These are phyloP conservation scores for Castanea sativa DNA, from an alignment of 306 rosid genomes.

Conservation along the genomic window DNA sequence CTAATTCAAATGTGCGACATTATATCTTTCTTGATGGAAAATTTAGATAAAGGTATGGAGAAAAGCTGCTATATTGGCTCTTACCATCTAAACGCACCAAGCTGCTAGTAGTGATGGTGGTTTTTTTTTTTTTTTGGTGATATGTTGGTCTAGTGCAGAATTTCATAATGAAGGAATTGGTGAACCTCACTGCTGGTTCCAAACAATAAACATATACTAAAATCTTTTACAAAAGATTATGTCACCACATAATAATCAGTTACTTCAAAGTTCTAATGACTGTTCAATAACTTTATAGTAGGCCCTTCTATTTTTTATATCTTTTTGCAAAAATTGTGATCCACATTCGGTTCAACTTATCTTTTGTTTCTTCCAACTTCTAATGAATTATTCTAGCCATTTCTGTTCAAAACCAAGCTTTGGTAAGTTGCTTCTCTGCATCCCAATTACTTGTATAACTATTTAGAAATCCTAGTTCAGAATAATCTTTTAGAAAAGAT, in stretches of 20 bases:
- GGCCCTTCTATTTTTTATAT: neutral
- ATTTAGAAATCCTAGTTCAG: neutral
- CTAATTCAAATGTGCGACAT: neutral
- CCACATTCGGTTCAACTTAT: neutral
- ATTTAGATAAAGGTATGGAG: neutral
- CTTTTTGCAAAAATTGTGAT: neutral
- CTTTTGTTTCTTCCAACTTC: neutral
- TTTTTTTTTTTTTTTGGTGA: neutral
- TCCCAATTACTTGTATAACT: neutral
- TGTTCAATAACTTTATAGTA: neutral
- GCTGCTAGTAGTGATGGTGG: neutral
- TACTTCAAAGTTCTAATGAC: neutral
- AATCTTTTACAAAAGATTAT: neutral
- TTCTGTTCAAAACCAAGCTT: neutral
- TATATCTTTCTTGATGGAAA: neutral
- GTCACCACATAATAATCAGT: neutral
- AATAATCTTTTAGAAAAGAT: neutral
- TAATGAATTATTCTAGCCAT: neutral
- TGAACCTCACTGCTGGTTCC: neutral
- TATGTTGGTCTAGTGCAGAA: neutral
- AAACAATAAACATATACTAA: neutral
- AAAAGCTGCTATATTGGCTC: neutral
- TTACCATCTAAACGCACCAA: neutral
- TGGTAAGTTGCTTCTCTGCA: neutral
- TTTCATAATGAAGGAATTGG: neutral